These are phyloP conservation scores for Ailanthus altissimus DNA, from an alignment of 345 rosid genomes.

Conservation along the genomic window DNA sequence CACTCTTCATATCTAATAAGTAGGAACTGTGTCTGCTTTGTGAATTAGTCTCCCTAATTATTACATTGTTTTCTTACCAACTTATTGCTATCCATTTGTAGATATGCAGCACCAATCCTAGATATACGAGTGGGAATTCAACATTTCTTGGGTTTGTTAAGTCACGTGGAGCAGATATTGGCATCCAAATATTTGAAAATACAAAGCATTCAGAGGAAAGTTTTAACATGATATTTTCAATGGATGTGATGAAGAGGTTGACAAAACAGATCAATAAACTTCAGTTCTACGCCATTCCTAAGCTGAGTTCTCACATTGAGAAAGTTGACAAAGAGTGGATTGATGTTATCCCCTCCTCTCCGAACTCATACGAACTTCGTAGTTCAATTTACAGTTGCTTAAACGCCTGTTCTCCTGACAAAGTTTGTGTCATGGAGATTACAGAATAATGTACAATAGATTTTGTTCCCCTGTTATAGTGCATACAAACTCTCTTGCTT, in stretches of 20 bases:
- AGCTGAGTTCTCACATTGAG: conserved; percentile 51
- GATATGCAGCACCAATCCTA: conserved; percentile 44
- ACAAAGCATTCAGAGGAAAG: conserved; percentile 30
- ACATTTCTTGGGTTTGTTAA: conserved; percentile 54
- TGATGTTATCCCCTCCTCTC: conserved; percentile 50
- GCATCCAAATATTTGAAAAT: conserved; percentile 44
- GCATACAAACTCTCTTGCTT: not conserved
- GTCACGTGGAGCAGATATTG: conserved; percentile 51
- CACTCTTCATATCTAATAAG: too few species aligned
- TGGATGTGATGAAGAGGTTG: conserved; percentile 43
- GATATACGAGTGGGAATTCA: conserved; percentile 26
- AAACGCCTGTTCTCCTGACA: conserved; percentile 46
- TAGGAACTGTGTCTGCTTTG: not conserved
- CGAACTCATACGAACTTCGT: conserved; percentile 59
- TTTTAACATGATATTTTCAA: conserved; percentile 49
- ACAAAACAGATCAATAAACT: conserved; percentile 41
- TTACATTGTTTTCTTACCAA: not conserved
- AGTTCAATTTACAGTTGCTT: conserved; percentile 56
- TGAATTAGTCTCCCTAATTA: not conserved
- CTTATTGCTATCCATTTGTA: conserved; percentile 28
- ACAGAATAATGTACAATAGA: conserved; percentile 31
- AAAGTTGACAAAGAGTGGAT: conserved; percentile 68
- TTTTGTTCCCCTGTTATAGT: not conserved
- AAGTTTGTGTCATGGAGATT: conserved; percentile 59
- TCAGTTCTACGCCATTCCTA: conserved; percentile 42